Evolutionary conservation across 148 eudicot species (phyloP).

Genomic region (Rhododendron molle): DNA sequence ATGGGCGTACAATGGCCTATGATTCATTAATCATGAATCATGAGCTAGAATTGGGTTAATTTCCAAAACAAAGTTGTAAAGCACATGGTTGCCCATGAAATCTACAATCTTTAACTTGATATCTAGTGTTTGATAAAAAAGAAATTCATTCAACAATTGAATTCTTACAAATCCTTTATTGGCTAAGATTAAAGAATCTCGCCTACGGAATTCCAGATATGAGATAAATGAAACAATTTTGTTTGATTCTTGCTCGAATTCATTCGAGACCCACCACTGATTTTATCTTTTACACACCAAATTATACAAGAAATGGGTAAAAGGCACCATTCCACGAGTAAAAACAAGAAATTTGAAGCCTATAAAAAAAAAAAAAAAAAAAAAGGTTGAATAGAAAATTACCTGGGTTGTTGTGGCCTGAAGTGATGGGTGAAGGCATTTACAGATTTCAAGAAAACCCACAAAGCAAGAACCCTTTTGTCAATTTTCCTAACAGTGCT

Average conservation of each 20-base stretch:
- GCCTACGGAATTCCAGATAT: neutral
- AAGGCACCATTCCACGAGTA: neutral
- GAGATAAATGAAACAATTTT: neutral
- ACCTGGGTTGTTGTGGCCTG: conserved; percentile 24
- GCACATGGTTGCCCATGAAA: neutral
- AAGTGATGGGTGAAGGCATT: conserved; percentile 19
- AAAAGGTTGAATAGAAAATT: neutral
- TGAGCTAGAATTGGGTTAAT: neutral
- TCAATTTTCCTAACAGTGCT: conserved; percentile 14
- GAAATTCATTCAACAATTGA: neutral
- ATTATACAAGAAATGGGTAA: neutral
- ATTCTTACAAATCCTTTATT: neutral
- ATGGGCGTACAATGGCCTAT: neutral
- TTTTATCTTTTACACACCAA: neutral
- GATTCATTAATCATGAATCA: neutral
- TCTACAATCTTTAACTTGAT: neutral
- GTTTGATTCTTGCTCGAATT: neutral
- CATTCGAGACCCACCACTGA: neutral
- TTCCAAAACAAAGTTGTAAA: neutral
- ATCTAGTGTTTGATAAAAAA: neutral
- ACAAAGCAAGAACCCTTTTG: neutral
- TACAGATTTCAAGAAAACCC: conserved; percentile 29
- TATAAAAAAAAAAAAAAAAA: neutral
- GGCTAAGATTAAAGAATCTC: neutral
- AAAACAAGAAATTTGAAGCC: neutral